A percentile compares a stretch with the other conserved stretches of the same genome.
phyloP scores from a whole-genome alignment of 1,284 basidiomycete species.

The Anthracocystis setariae region DNA sequence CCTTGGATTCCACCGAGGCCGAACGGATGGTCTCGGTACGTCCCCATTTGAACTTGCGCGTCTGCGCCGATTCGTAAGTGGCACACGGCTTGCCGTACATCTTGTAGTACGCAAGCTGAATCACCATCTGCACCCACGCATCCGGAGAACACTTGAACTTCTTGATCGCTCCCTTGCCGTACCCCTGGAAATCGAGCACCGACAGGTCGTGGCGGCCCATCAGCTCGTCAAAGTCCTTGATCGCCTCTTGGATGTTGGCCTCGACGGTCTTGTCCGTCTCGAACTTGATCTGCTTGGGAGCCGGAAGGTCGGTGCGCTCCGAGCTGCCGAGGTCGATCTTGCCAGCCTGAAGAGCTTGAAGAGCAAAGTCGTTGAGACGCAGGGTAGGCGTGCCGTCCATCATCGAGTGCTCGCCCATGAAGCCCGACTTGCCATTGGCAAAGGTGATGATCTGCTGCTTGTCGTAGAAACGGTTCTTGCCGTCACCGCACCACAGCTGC shows the following conservation, averaged over 20 bases:
- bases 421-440: constrained; percentile 92
- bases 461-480: constrained; percentile 93
- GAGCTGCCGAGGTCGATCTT: constrained; percentile 76
- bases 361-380: constrained; percentile 91
- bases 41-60: constrained; percentile 88
- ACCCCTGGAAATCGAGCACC: constrained; percentile 86
- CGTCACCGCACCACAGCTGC: constrained; percentile 90
- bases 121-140: constrained; percentile 91
- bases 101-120: constrained; percentile 91
- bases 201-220: constrained; percentile 83
- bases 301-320: constrained; percentile 72
- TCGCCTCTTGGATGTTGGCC: constrained; percentile 72
- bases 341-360: constrained; percentile 80
- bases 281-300: constrained; percentile 79
- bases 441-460: constrained; percentile 81
- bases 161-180: constrained; percentile 91
- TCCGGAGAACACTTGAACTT: constrained; percentile 89
- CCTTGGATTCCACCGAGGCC: constrained; percentile 82
- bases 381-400: constrained; percentile 97
- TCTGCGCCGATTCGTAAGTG: constrained; percentile 94
- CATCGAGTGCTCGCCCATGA: constrained; percentile 92
- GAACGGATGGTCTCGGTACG: constrained; percentile 94
- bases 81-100: constrained; percentile 81
- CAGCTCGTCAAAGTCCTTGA: constrained; percentile 79
- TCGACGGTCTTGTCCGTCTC: constrained; percentile 73